These are phyloP conservation scores for Aphanomyces euteiches DNA, from an alignment of 352 stramenopile species.

Conservation along the genomic window DNA sequence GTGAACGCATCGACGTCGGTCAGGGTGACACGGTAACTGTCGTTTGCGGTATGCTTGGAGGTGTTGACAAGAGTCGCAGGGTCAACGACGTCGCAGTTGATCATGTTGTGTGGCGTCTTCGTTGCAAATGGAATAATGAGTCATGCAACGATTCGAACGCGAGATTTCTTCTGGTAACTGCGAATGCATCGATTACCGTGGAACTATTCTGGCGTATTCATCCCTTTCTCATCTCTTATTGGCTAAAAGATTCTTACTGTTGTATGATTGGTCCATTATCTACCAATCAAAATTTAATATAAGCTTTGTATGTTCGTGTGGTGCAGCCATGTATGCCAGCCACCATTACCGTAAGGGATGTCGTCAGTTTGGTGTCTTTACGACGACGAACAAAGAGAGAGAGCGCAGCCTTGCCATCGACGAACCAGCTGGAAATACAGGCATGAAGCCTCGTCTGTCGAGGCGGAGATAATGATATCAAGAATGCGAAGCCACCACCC, in stretches of 20 bases:
- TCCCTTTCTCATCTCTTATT: background rate
- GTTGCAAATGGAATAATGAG: constrained; percentile 4
- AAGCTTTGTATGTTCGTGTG: background rate
- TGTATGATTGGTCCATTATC: background rate
- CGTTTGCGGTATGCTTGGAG: background rate
- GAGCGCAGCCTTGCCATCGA: too few relatives aligned
- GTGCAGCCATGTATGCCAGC: background rate
- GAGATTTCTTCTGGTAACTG: constrained; percentile 2
- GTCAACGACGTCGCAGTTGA: constrained; percentile 2
- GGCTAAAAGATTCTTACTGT: background rate
- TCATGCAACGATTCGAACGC: background rate
- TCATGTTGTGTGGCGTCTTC: background rate
- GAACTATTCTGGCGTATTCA: background rate
- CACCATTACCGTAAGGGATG: too few relatives aligned
- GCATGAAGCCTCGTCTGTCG: too few relatives aligned
- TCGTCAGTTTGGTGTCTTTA: too few relatives aligned
- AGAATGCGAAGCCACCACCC: too few relatives aligned
- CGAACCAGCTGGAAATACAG: too few relatives aligned
- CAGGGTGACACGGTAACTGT: background rate
- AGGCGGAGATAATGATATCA: too few relatives aligned
- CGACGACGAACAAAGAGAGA: too few relatives aligned
- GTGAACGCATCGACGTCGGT: background rate
- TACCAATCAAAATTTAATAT: background rate
- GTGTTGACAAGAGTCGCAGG: background rate
- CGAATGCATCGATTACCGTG: background rate